A percentile compares a stretch with the other conserved stretches of the same genome.
Conservation (phyloP, 2,329 filamentous ascomycete species). For the Diaporthe amygdali region DNA sequence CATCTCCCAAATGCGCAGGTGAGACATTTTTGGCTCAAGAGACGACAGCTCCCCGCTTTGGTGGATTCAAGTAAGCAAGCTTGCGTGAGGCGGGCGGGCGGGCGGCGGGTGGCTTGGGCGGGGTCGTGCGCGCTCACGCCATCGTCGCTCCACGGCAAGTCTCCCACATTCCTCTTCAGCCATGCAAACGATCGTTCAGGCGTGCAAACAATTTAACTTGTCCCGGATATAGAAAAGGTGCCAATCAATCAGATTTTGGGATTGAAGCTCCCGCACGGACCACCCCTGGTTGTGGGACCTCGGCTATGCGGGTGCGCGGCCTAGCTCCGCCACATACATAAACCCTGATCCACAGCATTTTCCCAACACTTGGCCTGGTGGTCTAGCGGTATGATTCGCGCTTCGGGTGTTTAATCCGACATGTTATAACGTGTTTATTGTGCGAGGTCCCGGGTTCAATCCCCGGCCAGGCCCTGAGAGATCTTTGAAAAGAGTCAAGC, state of each 20-base stretch:
- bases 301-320: background rate
- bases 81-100: no score
- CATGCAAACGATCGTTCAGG: background rate
- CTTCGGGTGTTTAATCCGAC: slow-evolving; percentile 12
- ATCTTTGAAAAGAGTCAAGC: no score
- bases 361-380: slow-evolving; percentile 4
- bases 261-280: background rate
- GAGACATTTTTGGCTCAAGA: background rate
- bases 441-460: slow-evolving; percentile 11
- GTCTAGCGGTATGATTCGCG: slow-evolving; percentile 24
- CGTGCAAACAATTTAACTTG: background rate
- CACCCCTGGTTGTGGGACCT: background rate
- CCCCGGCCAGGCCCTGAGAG: slow-evolving; percentile 2
- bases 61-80: background rate
- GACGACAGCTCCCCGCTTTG: background rate
- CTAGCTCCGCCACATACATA: background rate
- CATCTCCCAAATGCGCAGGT: background rate
- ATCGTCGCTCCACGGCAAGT: background rate
- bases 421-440: background rate
- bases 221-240: background rate
- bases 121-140: background rate
- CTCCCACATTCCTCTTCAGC: background rate
- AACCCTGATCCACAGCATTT: background rate
- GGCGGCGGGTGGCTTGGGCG: background rate
- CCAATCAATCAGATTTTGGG: background rate